Evolutionary conservation across 2,329 filamentous ascomycete species (phyloP).

Genomic region (Fusarium pseudograminearum): DNA sequence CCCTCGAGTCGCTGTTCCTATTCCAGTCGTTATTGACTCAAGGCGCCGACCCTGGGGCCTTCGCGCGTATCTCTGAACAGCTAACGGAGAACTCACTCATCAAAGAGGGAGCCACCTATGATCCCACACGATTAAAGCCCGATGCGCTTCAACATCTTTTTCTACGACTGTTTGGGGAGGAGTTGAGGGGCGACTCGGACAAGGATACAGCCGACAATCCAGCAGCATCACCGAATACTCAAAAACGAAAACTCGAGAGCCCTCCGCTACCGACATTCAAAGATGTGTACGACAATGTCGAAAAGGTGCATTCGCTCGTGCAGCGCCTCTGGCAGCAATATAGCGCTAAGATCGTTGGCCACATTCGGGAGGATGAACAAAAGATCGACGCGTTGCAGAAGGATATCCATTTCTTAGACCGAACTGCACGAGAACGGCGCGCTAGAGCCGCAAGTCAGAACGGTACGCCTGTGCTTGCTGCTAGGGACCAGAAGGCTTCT

Average conservation of each 20-base stretch:
- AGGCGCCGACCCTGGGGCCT: constrained; percentile 74
- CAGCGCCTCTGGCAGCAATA: constrained; percentile 81
- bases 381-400: constrained; percentile 71
- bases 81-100: constrained; percentile 81
- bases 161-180: constrained; percentile 79
- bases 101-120: constrained; percentile 76
- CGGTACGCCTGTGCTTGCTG: constrained; percentile 49
- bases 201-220: constrained; percentile 57
- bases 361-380: constrained; percentile 81
- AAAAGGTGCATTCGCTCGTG: constrained; percentile 77
- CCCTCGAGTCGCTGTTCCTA: constrained; percentile 86
- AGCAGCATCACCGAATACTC: constrained; percentile 66
- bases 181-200: constrained; percentile 67
- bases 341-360: constrained; percentile 73
- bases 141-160: constrained; percentile 85
- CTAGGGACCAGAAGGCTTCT: constrained; percentile 50
- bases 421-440: constrained; percentile 55
- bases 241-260: constrained; percentile 80
- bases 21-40: constrained; percentile 81
- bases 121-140: constrained; percentile 78
- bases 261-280: constrained; percentile 73
- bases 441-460: constrained; percentile 54
- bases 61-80: constrained; percentile 77
- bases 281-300: constrained; percentile 74
- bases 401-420: constrained; percentile 77